Evolutionary conservation across 805 yeast species (phyloP), one percentile per base, ranked within the genome.

Genomic region (Candida multigemmis): DNA sequence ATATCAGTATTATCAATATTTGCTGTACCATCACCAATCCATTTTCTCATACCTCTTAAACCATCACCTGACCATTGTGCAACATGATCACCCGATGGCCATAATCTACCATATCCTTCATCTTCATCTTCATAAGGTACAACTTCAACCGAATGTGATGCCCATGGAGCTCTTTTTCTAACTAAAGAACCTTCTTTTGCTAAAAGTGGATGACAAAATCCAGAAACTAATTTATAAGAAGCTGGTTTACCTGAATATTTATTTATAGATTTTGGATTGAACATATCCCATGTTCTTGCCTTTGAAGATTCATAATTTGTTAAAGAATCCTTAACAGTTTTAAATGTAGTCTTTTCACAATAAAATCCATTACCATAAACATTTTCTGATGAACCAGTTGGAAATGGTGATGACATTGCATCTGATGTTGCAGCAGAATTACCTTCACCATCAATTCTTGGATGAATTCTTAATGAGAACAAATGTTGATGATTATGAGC

Each of bases 401-500:
- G 75, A 35, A 48, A 53, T 21, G 76, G 74, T 23, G 78, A 68
- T 3, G 77, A 55, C 24, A 56, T 51, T 28, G 81, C 86, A 47
- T 81, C 89, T 21, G 71, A 61, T 33, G 65, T 65, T 21, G 79
- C 79, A 30, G 76, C 79, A 27, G 87, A 76, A 62, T 81, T 82
- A 40, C 73, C 73, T 36, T 75, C 81, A 44, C 91, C 91, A 40
- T 81, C 91, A 35, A 81, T 59, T 65, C 85, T 71, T 40, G 93
- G 89, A 48, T 82, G 82, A 38, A 81, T 50, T 64, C 93, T 71
- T 40, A 81, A 63, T 12, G 84, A 70, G 54, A 81, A 81, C 59
- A 81, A 56, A 59, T 81, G 91, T 66, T 82, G 93, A 58, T 81
- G 93, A 55, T 81, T 80, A 60, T 81, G 89, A 22, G 93, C 93